Evolutionary conservation across 2,329 filamentous ascomycete genomes (phyloP).

Genomic region (Cryphonectria japonica): DNA sequence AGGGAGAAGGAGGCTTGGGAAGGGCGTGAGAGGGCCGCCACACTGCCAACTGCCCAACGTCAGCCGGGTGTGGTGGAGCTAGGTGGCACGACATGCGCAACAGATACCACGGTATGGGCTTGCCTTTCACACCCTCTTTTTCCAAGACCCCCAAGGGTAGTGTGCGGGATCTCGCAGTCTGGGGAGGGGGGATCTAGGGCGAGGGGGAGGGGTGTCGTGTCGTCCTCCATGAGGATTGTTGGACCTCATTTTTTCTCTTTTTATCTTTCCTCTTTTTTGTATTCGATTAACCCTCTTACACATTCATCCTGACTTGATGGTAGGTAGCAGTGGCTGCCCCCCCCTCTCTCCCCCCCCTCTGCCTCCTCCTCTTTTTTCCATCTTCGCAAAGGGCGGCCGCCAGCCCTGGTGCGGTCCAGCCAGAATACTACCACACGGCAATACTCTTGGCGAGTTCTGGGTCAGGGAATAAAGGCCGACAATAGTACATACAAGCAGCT

Average conservation of each 20-base stretch:
- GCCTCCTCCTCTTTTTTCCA: background rate
- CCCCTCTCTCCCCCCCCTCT: too few species aligned
- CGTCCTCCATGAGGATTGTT: background rate
- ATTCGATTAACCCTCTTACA: slow-evolving; percentile 1
- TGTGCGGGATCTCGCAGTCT: slow-evolving; percentile 7
- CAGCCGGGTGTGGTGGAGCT: slow-evolving; percentile 6
- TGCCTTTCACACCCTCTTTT: slow-evolving; percentile 7
- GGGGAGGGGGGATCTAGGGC: background rate
- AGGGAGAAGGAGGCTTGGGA: too few species aligned
- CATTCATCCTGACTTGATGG: background rate
- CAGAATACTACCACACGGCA: background rate
- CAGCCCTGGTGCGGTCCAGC: background rate
- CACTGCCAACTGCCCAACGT: slow-evolving; percentile 13
- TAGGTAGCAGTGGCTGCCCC: background rate
- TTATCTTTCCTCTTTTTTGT: background rate
- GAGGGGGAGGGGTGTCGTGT: background rate
- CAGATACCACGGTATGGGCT: background rate
- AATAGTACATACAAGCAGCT: background rate
- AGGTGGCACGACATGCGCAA: slow-evolving; percentile 15
- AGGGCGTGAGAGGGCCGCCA: background rate
- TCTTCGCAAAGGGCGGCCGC: slow-evolving; percentile 12
- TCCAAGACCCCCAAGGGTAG: background rate
- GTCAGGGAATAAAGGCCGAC: background rate
- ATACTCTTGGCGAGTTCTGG: background rate
- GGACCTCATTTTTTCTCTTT: background rate